phyloP scores from a whole-genome alignment of 805 yeast species.

The Teunomyces gatunensis region DNA sequence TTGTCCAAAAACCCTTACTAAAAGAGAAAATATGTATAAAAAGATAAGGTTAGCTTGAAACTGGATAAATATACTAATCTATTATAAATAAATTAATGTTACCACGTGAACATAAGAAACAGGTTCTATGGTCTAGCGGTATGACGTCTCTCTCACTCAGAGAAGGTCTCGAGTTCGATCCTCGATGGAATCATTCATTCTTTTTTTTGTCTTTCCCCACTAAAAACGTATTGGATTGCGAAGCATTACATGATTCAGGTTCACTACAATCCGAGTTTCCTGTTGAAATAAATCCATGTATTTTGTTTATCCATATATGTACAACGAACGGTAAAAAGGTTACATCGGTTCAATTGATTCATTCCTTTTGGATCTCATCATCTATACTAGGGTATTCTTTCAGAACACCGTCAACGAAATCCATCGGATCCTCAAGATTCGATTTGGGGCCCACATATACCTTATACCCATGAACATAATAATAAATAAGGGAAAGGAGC shows the following conservation, averaged over 20 bases:
- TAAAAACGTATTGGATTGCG: no score
- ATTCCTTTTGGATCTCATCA: not conserved
- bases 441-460: slow-evolving; percentile 54
- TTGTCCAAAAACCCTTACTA: no score
- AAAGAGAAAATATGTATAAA: no score
- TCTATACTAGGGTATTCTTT: not conserved
- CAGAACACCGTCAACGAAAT: not conserved
- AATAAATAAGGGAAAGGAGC: slow-evolving; percentile 53
- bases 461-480: slow-evolving; percentile 50
- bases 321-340: not conserved
- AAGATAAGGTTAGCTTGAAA: no score
- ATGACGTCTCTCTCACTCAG: slow-evolving; percentile 17
- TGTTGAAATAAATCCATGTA: no score
- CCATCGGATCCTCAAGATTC: slow-evolving; percentile 8
- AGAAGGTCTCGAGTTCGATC: slow-evolving; percentile 18
- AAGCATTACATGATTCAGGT: no score
- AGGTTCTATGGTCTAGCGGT: slow-evolving; percentile 16
- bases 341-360: not conserved
- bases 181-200: slow-evolving; percentile 13
- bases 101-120: not conserved
- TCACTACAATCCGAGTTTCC: no score
- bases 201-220: no score
- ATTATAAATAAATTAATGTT: not conserved
- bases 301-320: no score
- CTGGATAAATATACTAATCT: no score